A percentile compares a stretch with the other conserved stretches of the same genome.
phyloP scores from a whole-genome alignment of 345 rosid genomes.

The Camelina hispida region DNA sequence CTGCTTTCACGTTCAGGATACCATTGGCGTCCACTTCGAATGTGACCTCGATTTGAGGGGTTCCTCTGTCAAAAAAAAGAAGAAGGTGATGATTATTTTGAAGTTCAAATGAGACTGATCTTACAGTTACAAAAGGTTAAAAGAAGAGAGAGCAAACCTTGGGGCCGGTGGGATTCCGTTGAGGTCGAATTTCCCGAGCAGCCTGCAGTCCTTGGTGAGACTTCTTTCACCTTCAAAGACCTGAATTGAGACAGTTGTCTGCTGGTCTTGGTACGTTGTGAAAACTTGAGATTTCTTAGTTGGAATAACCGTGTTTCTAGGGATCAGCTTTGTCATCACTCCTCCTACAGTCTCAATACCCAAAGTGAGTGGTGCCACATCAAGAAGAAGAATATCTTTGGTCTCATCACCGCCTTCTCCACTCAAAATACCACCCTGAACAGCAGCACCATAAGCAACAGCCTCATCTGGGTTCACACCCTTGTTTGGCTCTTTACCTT shows the following conservation, averaged over 20 bases:
- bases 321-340: conserved; percentile 46
- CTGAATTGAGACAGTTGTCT: conserved; percentile 45
- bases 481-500: conserved; percentile 98
- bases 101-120: neutral
- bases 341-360: conserved; percentile 47
- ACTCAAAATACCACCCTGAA: conserved; percentile 55
- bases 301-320: conserved; percentile 47
- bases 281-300: conserved; percentile 48
- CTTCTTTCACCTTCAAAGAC: conserved; percentile 54
- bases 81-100: neutral
- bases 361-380: conserved; percentile 45
- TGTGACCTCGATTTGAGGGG: conserved; percentile 47
- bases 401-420: conserved; percentile 49
- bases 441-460: conserved; percentile 74
- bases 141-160: conserved; percentile 27
- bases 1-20: conserved; percentile 47
- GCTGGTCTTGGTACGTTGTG: conserved; percentile 48
- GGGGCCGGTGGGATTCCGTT: conserved; percentile 50
- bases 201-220: conserved; percentile 49
- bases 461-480: conserved; percentile 79
- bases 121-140: neutral
- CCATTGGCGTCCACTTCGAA: conserved; percentile 49
- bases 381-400: conserved; percentile 46
- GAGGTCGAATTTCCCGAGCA: conserved; percentile 48
- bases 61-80: conserved; percentile 29